Base-by-base conservation (phyloP, 2,329 filamentous ascomycete genomes). In the Penicillium sp. region DNA sequence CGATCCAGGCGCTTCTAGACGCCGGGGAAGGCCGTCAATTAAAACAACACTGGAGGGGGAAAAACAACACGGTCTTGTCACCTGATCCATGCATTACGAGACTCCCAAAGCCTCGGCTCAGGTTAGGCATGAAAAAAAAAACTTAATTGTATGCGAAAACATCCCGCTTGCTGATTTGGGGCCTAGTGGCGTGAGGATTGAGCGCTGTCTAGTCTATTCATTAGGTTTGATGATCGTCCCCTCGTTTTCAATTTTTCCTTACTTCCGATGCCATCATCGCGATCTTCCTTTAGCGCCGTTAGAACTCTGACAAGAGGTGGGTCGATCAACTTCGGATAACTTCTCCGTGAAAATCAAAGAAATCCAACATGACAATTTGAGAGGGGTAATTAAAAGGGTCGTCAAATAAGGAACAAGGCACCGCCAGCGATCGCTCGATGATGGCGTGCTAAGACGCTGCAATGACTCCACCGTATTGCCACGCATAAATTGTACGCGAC, bases 1-100 rank as follows among this genome's bases (percentile, higher is more conserved):
- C 18, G 45, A 41, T 45, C 50, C 28, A 49, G 50, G 16, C 42
- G 41, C 45, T 18, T 36, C 33, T 36, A 36, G 33, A 16, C 33
- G 33, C 29, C 12, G 31, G 31, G 12, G 12, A 33, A 33, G 31
- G 12, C 6, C 31, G 29, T 10, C 12, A 2, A 15, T 6, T 33
- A 6, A 33, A 33, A 21, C 18, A 21, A 21, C 2, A 21, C 18
- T 21, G 2, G 18, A 21, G 3, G 18, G 18, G 18, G n/a, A n/a
- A n/a, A n/a, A 21, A 21, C 18, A 21, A 21, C 18, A 21, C 18
- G 2, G 18, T 34, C 7, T 8, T n/a, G 15, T 18, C 33, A 36
- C n/a, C n/a, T 36, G 33, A 16, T n/a, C 33, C 6, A 8, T 8
- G 8, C 33, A 8, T n/a, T n/a, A n/a, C n/a, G 15, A 15, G 5